Percentiles rank a stretch among this genome's conserved stretches.
phyloP scores from a whole-genome alignment of 2,329 filamentous ascomycete genomes.

The Sporothrix inflata region DNA sequence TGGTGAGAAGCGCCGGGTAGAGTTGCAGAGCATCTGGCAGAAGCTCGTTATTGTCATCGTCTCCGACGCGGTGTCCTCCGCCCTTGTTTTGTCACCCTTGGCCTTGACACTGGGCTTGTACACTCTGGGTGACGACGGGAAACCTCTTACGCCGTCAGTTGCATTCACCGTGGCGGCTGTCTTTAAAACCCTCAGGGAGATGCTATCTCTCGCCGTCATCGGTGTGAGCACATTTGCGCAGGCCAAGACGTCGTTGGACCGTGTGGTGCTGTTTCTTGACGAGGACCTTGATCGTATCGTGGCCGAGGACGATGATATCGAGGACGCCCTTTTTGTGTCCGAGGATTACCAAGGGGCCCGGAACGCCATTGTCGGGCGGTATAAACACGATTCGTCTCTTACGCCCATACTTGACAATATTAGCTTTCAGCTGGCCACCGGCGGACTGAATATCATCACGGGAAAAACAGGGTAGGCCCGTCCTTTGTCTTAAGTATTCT shows the following conservation, averaged over 20 bases:
- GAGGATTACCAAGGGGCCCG: no score
- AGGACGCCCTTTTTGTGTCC: no score
- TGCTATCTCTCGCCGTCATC: background rate
- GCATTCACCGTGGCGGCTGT: background rate
- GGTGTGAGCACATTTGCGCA: background rate
- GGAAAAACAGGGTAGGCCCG: background rate
- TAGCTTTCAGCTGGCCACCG: background rate
- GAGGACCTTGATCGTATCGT: background rate
- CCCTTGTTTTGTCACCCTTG: background rate
- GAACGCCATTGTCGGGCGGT: no score
- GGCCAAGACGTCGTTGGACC: background rate
- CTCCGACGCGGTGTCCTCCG: background rate
- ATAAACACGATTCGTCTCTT: background rate
- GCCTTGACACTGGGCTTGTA: background rate
- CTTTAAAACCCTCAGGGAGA: background rate
- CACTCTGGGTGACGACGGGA: background rate
- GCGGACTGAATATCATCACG: background rate
- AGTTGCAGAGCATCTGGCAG: background rate
- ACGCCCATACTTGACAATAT: background rate
- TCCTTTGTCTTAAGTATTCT: background rate
- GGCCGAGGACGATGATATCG: no score
- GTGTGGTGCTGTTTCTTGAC: background rate
- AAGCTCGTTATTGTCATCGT: background rate
- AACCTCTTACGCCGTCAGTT: background rate
- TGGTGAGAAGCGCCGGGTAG: background rate